Percentiles rank a stretch among this genome's conserved stretches.
phyloP scores from a whole-genome alignment of 129 eudicot species.

The Lactuca saligna region DNA sequence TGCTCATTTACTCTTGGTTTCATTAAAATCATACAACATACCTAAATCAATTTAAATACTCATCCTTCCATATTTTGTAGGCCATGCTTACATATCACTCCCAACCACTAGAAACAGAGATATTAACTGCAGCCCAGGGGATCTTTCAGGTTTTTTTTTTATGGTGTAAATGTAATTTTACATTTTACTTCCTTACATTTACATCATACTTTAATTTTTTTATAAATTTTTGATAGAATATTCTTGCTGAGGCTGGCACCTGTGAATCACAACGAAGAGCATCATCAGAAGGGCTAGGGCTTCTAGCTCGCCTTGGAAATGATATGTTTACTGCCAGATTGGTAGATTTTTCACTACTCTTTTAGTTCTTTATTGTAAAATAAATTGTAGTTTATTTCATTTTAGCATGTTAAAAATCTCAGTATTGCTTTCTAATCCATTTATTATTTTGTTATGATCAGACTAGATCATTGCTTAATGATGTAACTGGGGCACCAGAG shows the following conservation, averaged over 20 bases:
- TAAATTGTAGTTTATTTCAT: constrained; percentile 4
- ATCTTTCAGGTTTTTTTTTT: constrained; percentile 78
- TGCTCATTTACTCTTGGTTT: constrained; percentile 26
- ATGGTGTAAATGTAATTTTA: constrained; percentile 20
- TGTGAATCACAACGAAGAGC: constrained; percentile 98
- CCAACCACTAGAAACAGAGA: constrained; percentile 72
- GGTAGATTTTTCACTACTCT: no score
- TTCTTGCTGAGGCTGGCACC: constrained; percentile 89
- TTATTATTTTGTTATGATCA: constrained; percentile 34
- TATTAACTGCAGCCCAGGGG: constrained; percentile 62
- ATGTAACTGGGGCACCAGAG: constrained; percentile 53
- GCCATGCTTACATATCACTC: constrained; percentile 69
- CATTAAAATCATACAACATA: constrained; percentile 4
- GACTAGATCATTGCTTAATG: constrained; percentile 74
- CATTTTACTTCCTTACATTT: constrained; percentile 14
- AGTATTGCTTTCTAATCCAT: no score
- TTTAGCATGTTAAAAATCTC: constrained; percentile 4
- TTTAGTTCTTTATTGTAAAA: no score
- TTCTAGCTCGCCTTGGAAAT: constrained; percentile 88
- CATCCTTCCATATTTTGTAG: constrained; percentile 38
- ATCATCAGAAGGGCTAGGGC: constrained; percentile 92
- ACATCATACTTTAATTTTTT: not conserved
- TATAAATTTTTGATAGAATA: constrained; percentile 48
- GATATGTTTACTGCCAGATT: constrained; percentile 88
- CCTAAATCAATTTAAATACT: constrained; percentile 3